Conservation (phyloP, 768 basidiomycete species). For the Lactarius akahatsu region DNA sequence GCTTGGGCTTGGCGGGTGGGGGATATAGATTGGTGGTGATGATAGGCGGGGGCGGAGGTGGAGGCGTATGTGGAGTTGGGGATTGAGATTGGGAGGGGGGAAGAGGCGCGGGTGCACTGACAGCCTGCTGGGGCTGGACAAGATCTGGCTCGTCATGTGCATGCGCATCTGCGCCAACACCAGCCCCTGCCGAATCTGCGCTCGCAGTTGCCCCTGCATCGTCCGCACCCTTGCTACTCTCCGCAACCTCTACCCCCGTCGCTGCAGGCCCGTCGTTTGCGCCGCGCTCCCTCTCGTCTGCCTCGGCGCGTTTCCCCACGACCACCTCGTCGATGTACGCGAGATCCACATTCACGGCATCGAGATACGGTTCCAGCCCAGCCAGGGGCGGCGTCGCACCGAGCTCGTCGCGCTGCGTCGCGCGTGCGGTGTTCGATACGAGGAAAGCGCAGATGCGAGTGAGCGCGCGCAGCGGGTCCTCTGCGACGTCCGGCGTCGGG, state of each 20-base stretch:
- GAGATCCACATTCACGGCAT: slow-evolving; percentile 9
- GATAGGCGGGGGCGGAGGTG: neutral
- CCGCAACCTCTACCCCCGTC: neutral
- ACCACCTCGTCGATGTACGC: slow-evolving; percentile 13
- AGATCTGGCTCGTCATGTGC: slow-evolving; percentile 17
- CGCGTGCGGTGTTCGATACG: slow-evolving; percentile 9
- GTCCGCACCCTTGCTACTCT: neutral
- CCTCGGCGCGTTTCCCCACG: neutral
- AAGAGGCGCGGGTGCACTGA: neutral
- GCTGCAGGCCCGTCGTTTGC: neutral
- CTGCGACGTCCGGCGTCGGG: slow-evolving; percentile 16
- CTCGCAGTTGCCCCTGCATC: neutral
- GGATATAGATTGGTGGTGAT: neutral
- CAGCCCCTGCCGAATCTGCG: neutral
- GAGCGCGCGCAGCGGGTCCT: slow-evolving; percentile 21
- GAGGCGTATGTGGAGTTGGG: neutral
- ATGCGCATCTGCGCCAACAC: neutral
- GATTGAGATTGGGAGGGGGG: neutral
- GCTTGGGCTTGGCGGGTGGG: neutral
- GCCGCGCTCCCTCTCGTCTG: no score
- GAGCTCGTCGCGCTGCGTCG: slow-evolving; percentile 10
- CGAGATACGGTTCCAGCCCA: slow-evolving; percentile 17
- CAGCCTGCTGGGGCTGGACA: slow-evolving; percentile 2
- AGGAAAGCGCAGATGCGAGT: slow-evolving; percentile 18
- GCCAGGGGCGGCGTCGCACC: slow-evolving; percentile 15